phyloP scores from a whole-genome alignment of 768 basidiomycete species.

The Xerocomus brunneocitrinus region DNA sequence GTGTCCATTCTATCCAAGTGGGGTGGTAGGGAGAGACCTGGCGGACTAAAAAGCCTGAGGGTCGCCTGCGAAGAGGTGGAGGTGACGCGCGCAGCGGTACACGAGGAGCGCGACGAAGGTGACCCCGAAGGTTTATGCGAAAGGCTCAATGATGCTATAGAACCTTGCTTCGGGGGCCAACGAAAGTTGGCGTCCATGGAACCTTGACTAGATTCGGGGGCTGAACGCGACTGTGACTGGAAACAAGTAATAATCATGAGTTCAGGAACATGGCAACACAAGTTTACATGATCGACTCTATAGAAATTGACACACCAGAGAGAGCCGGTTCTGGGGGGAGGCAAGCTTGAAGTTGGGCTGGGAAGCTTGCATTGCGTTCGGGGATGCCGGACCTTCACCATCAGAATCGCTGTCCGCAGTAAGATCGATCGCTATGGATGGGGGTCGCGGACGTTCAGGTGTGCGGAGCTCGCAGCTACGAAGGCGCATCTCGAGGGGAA shows the following conservation, averaged over 20 bases:
- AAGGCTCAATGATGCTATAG: neutral
- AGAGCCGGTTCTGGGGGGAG: neutral
- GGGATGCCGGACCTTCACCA: neutral
- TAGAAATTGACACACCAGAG: conserved; percentile 12
- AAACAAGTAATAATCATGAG: neutral
- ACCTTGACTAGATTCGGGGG: neutral
- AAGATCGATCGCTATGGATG: conserved; percentile 18
- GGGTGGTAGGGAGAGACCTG: conserved; percentile 1
- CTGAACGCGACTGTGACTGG: conserved; percentile 5
- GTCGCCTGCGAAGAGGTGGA: neutral
- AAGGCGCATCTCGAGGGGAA: conserved; percentile 16
- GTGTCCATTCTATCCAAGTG: neutral
- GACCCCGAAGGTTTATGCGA: neutral
- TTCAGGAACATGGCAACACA: conserved; percentile 1
- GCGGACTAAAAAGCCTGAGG: conserved; percentile 1
- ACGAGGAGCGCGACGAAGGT: neutral
- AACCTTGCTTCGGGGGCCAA: conserved; percentile 3
- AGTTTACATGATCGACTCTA: neutral
- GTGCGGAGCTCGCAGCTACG: conserved; percentile 8
- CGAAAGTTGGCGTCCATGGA: neutral
- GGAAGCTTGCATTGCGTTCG: neutral
- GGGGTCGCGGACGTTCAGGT: neutral
- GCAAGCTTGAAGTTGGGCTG: neutral
- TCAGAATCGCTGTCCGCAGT: conserved; percentile 12
- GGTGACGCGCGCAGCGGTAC: neutral